These are phyloP conservation scores for Prunus persica DNA, from an alignment of 306 rosid genomes.

Conservation along the genomic window Prunus_persica_NCBIv2 NC_034016.1:11503001-11503500, in stretches of 20 bases:
- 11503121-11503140: neutral
- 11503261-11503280: neutral
- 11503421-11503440: constrained; percentile 27
- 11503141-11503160: neutral
- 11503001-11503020: neutral
- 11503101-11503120: neutral
- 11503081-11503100: neutral
- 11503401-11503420: neutral
- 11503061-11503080: neutral
- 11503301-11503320: neutral
- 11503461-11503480: constrained; percentile 74
- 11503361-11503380: neutral
- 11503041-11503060: neutral
- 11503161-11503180: neutral
- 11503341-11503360: neutral
- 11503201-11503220: neutral
- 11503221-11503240: neutral
- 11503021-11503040: neutral
- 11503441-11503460: constrained; percentile 83
- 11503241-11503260: neutral
- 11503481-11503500: constrained; percentile 74
- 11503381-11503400: neutral
- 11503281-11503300: neutral
- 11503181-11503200: neutral
- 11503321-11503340: neutral